Evolutionary conservation across 257 asterid genomes (phyloP).

Genomic region (Phtheirospermum japonicum): DNA sequence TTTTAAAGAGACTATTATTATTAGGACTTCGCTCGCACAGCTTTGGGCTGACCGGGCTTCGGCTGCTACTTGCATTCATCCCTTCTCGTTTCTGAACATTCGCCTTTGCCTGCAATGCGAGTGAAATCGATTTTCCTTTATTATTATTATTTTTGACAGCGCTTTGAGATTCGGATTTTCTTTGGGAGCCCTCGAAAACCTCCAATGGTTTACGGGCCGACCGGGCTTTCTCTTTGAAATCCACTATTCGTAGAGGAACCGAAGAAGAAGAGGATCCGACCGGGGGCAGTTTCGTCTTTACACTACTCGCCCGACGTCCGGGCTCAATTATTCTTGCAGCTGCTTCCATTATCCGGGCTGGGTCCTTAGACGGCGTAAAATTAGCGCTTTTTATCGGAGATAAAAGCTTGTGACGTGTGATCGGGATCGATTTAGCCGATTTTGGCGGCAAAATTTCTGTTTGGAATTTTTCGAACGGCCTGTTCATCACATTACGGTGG

Average conservation of each 20-base stretch:
- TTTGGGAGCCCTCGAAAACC: constrained; percentile 46
- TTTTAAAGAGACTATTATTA: constrained; percentile 35
- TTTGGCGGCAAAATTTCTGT: constrained; percentile 83
- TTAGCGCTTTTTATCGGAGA: constrained; percentile 75
- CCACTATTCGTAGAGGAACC: constrained; percentile 54
- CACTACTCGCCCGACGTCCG: constrained; percentile 40
- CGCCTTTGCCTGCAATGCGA: constrained; percentile 86
- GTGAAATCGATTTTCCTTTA: constrained; percentile 73
- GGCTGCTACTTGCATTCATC: constrained; percentile 33
- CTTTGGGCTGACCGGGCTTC: constrained; percentile 28
- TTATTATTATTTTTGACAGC: constrained; percentile 41
- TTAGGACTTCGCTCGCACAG: constrained; percentile 30
- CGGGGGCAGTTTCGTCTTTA: constrained; percentile 43
- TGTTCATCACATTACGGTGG: constrained; percentile 33
- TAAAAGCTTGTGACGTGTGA: constrained; percentile 77
- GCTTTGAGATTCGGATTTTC: constrained; percentile 39
- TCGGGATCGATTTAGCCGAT: constrained; percentile 83
- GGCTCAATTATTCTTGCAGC: constrained; percentile 80
- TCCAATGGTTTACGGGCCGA: constrained; percentile 49
- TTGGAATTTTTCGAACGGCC: constrained; percentile 74
- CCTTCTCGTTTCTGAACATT: constrained; percentile 86
- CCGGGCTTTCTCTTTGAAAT: constrained; percentile 68
- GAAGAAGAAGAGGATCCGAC: constrained; percentile 52
- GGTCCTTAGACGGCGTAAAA: constrained; percentile 54
- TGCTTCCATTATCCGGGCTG: constrained; percentile 86